Base-by-base conservation (phyloP, 2,329 filamentous ascomycete species). In the Fusarium palustre region DNA sequence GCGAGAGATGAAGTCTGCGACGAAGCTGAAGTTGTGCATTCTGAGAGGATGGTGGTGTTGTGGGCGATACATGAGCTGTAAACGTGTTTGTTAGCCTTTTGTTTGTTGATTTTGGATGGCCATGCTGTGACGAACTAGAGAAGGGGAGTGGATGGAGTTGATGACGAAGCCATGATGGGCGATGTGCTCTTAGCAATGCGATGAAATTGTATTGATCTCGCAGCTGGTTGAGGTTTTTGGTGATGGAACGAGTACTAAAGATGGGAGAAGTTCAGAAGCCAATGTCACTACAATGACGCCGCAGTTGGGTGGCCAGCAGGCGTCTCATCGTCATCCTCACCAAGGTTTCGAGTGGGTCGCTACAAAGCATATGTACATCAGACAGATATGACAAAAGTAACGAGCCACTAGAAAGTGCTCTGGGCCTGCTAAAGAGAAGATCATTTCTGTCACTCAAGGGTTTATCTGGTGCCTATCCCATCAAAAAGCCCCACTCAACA, bases 31-130 rank as follows among this genome's bases (percentile, higher is more conserved):
- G 93, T 90, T 49, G 93, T 97, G 84, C 97, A 95, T 83, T 99
- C 96, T 76, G 92, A 84, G 65, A 99, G 90, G 81, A 99, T 97
- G 46, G 94, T 98, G 57, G 89, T 92, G 77, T 96, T 91, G 83
- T 98, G 90, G 52, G 96, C 94, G 80, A 99, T 96, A 83, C 96
- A 98, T 73, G 93, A 91, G 83, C 94, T 97, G 75, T 25, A 31
- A 12, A 46, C 4, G 2, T 38, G 57, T 70, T 43, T 61, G 47
- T 22, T 28, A 28, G 28, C 28, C 28, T 38, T 59, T 36, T 60
- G 53, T 34, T 33, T 15, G 36, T 20, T n/a, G n/a, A n/a, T 18
- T 41, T 31, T 16, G 38, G 16, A 24, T 18, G 9, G 31, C 20
- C 25, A 41, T 59, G 46, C 46, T 53, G 33, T 45, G 46, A 81